Evolutionary conservation across 2,329 filamentous ascomycete species (phyloP), one percentile per base, ranked within the genome.

Genomic region (Colletotrichum tropicale): DNA sequence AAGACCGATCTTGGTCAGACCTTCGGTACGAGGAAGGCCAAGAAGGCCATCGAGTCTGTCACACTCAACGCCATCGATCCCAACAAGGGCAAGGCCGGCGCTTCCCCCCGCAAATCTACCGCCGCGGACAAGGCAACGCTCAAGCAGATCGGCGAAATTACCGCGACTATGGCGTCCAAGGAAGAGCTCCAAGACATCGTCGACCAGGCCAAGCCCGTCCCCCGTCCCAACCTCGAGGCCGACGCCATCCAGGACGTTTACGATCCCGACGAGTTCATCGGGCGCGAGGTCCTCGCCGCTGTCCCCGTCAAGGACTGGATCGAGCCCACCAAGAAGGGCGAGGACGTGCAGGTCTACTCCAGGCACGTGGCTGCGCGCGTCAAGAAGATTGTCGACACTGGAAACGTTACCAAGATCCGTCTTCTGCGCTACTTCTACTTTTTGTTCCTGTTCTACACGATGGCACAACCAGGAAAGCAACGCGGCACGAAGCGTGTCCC

Each of bases 1-100:
- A 91, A 91, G 79, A 93, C 92, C 79, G 91, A 93, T 3, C 91
- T 98, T 15, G 94, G 94, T 55, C 90, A 94, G 80, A 92, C 93
- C 36, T 98, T 98, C 81, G 95, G 95, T 83, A 96, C 94, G 30
- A 96, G 95, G 87, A 96, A 96, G 85, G 94, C 95, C 26, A 94
- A 93, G 88, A 96, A 96, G 86, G 93, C 92, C 2, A 92, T 97
- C 79, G 88, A 89, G 32, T 90, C 93, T 71, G 88, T 91, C 77
- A 92, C 92, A 4, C 89, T 94, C 80, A 96, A 96, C 81, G 93
- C 94, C 21, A 95, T 96, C 79, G 85, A 85, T 56, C 84, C 87
- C 56, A 82, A 83, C 80, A 85, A 82, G 70, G 74, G 77, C 62
- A 77, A 82, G 79, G 71, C 68, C 78, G 43, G 43, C 43, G 70